Evolutionary conservation across 1,284 basidiomycete genomes (phyloP), one percentile per base, ranked within the genome.

Genomic region (Sutorius eximius): DNA sequence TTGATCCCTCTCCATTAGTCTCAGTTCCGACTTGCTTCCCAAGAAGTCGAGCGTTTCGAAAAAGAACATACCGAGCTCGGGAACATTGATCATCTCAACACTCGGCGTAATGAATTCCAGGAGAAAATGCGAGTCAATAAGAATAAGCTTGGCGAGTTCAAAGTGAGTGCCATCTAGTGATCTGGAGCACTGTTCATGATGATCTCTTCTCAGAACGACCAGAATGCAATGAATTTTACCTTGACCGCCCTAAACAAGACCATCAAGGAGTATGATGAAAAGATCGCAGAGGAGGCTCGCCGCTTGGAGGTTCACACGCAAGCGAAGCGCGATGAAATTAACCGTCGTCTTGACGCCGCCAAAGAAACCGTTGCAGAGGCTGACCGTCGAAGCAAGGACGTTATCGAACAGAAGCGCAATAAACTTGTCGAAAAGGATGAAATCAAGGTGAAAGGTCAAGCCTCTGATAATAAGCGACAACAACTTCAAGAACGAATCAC

Each of bases 251-350:
- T 78, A 27, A 78, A 81, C 9, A 63, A 53, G 0, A 65, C 75
- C 16, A 86, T 92, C 53, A 65, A 72, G 4, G 74, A 76, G 0
- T 74, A 82, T 40, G 73, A 85, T 5, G 59, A 65, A 12, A 75
- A 82, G 52, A 89, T 93, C 47, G 71, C 64, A 2, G 75, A 75
- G 13, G 88, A 90, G 67, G 74, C 76, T 20, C 71, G 71, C 37
- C 82, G 83, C 36, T 71, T 85, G 62, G 82, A 81, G 49, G 74
- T 74, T 6, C 77, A 82, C 58, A 82, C 81, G 3, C 82, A 87
- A 59, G 79, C 74, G 11, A 85, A 83, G 62, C 83, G 81, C 20
- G 82, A 87, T 45, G 80, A 82, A 58, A 75, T 75, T 3, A 76
- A 78, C 43, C 70, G 71, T 29, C 76, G 79, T 62, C 73, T 88